phyloP scores from a whole-genome alignment of 139 green algal species.

The Nannochloris sp. region DNA sequence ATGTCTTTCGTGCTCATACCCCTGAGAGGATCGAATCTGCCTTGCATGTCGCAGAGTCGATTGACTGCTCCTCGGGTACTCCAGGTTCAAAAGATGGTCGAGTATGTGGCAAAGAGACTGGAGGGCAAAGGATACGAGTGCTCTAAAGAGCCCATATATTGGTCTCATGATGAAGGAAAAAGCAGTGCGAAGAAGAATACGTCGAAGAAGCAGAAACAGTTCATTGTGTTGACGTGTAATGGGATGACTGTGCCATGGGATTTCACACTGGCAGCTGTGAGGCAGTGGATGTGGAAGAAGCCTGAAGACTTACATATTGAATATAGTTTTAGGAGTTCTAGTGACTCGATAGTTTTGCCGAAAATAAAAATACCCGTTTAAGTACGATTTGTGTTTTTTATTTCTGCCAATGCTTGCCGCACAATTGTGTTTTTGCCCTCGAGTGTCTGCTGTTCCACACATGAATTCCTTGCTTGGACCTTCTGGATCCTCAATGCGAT shows the following conservation, averaged over 20 bases:
- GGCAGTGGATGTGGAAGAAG: slow-evolving; percentile 78
- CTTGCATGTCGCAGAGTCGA: slow-evolving; percentile 58
- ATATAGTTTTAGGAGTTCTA: slow-evolving; percentile 37
- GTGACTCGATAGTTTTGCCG: slow-evolving; percentile 28
- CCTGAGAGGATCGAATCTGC: slow-evolving; percentile 37
- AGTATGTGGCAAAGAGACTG: slow-evolving; percentile 23
- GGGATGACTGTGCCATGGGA: slow-evolving; percentile 56
- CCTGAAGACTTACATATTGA: slow-evolving; percentile 72
- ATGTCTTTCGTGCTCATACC: slow-evolving; percentile 72
- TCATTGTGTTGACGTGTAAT: slow-evolving; percentile 1
- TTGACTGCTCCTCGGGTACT: slow-evolving; percentile 81
- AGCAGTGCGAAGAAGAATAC: slow-evolving; percentile 11
- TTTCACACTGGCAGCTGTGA: slow-evolving; percentile 70
- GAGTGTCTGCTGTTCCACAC: neutral
- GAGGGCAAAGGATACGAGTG: slow-evolving; percentile 12
- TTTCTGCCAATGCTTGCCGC: slow-evolving; percentile 3
- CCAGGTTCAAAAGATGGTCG: slow-evolving; percentile 59
- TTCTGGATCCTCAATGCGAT: neutral
- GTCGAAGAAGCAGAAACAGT: slow-evolving; percentile 1
- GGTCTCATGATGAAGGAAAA: neutral
- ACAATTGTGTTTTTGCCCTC: slow-evolving; percentile 25
- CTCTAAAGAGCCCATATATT: slow-evolving; percentile 20
- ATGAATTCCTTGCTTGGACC: neutral
- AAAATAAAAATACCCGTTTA: slow-evolving; percentile 21
- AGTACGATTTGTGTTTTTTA: neutral